phyloP scores from a whole-genome alignment of 805 yeast genomes.

The Tetrapisispora nanseiensis region DNA sequence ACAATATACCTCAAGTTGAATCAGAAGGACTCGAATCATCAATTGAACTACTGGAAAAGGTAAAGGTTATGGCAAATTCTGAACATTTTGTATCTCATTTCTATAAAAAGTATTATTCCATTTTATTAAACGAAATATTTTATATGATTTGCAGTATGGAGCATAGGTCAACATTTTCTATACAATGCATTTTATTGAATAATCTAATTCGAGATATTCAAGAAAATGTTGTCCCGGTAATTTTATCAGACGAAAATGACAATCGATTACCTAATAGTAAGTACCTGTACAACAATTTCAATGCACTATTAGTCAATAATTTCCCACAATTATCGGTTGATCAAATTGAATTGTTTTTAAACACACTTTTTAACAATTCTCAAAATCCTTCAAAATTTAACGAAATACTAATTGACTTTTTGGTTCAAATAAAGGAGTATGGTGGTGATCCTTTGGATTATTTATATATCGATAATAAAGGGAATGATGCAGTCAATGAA shows the following conservation, averaged over 20 bases:
- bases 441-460: conserved; percentile 93
- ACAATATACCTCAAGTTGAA: conserved; percentile 89
- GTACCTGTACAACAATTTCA: conserved; percentile 67
- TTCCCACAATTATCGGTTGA: conserved; percentile 75
- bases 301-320: conserved; percentile 63
- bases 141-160: conserved; percentile 87
- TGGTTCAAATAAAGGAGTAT: conserved; percentile 84
- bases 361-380: conserved; percentile 58
- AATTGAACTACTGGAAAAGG: conserved; percentile 68
- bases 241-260: conserved; percentile 67
- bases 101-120: conserved; percentile 74
- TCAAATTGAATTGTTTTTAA: conserved; percentile 70
- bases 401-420: conserved; percentile 79
- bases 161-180: conserved; percentile 85
- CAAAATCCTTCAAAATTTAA: conserved; percentile 62
- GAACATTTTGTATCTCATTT: conserved; percentile 62
- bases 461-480: conserved; percentile 83
- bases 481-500: conserved; percentile 41
- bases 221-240: conserved; percentile 54
- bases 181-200: conserved; percentile 71
- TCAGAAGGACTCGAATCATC: conserved; percentile 73
- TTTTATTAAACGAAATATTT: conserved; percentile 77
- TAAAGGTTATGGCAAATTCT: conserved; percentile 52
- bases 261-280: conserved; percentile 53
- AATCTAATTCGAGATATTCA: conserved; percentile 70